Percentiles rank a stretch among this genome's conserved stretches.
These are phyloP conservation scores for Penicillium expansum DNA, from an alignment of 2,329 filamentous ascomycete genomes.

Conservation along the genomic window DNA sequence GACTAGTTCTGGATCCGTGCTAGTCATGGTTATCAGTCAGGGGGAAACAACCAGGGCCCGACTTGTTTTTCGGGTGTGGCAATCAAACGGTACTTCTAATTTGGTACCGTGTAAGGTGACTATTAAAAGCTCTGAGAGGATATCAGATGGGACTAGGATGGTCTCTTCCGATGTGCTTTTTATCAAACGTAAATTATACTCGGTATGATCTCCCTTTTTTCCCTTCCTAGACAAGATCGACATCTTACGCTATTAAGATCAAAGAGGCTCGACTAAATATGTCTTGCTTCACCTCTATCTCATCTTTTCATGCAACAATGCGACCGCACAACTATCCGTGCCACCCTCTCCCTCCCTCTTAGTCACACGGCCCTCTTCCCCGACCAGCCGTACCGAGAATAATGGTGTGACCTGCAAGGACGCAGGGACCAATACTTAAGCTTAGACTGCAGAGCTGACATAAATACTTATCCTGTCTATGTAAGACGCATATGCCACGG, in stretches of 20 bases:
- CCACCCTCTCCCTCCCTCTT: slow-evolving; percentile 14
- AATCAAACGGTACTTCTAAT: not conserved
- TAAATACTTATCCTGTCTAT: not conserved
- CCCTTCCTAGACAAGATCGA: not conserved
- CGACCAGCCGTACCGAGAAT: slow-evolving; percentile 25
- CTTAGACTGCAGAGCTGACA: slow-evolving; percentile 1
- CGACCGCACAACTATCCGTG: slow-evolving; percentile 17
- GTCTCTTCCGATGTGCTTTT: not conserved
- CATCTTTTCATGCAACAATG: slow-evolving; percentile 15
- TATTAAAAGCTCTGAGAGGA: not conserved
- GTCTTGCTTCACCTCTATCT: slow-evolving; percentile 1
- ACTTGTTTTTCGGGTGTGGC: not conserved
- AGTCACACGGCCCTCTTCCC: slow-evolving; percentile 20
- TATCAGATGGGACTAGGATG: not conserved
- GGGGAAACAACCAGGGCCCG: not conserved
- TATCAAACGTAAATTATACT: not conserved
- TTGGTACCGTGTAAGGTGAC: not conserved
- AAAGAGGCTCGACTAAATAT: not conserved
- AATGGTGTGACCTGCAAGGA: slow-evolving; percentile 21
- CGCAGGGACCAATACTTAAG: slow-evolving; percentile 31
- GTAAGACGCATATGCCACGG: not conserved
- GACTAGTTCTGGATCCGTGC: not conserved
- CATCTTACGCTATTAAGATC: not conserved
- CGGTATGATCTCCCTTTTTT: not conserved
- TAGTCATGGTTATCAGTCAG: not conserved